Base-by-base conservation (phyloP, 2,329 filamentous ascomycete genomes). In the Venturia effusa region DNA sequence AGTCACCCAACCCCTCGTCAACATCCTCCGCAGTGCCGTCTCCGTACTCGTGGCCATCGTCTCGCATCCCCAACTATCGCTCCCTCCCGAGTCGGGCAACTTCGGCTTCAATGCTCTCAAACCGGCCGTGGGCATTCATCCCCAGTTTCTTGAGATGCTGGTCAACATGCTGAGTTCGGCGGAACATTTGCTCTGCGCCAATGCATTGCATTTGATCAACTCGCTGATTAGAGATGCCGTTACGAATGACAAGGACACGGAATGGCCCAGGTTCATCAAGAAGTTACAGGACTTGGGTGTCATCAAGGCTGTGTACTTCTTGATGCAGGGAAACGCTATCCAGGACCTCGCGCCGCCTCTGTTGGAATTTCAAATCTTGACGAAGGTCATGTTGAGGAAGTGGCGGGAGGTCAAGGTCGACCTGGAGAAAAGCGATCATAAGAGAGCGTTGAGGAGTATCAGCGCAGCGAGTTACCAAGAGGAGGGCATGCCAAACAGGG, bases 231-330 rank as follows among this genome's bases (percentile, higher is more conserved):
- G 94, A 62, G 94, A 99, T 74, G 89, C 92, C 5, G 86, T 97
- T 61, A 88, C 89, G 34, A 87, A 84, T 70, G 90, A 93, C 62
- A 80, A 81, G 54, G 83, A 87, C 65, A 86, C 90, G 66, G 93
- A 97, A 70, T 97, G 94, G 92, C 90, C 92, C 60, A 94, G 90
- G 70, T 95, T 97, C 71, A 92, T 99, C 75, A 96, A 96, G 78
- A 83, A 87, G 67, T 76, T 99, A 68, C 94, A 97, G 74, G 93
- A 97, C 75, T 78, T 97, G 37, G 94, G 93, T 0, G 85, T 97
- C 45, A 96, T 97, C 68, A 90, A 91, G 74, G 90, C 91, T 11
- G 93, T 96, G 17, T 97, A 82, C 74, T 85, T 85, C 68, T 83
- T 99, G 64, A 97, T 97, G 92, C 92, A 96, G 77, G 92, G 92